Conservation (phyloP, 2,329 filamentous ascomycete species). For the Lecanoromycetidae sp. region DNA sequence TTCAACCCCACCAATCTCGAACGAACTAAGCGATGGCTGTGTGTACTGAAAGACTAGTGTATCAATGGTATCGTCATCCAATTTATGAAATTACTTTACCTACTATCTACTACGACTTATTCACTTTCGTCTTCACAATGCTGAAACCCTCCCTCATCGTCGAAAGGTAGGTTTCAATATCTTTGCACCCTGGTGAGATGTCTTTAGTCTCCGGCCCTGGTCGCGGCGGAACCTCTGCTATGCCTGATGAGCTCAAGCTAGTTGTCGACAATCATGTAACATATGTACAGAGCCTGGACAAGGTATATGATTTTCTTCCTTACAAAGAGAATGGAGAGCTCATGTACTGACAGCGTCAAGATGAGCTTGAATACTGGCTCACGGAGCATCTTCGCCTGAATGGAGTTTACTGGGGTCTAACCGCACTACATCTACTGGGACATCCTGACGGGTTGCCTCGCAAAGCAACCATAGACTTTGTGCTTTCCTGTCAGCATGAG, state of each 20-base stretch:
- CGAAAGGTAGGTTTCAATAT: not conserved
- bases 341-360: conserved; percentile 50
- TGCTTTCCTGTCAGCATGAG: conserved; percentile 85
- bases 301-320: conserved; percentile 41
- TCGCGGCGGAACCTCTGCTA: conserved; percentile 33
- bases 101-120: too few relatives aligned
- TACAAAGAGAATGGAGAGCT: not conserved
- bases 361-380: conserved; percentile 95
- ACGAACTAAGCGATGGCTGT: not conserved
- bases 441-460: conserved; percentile 71
- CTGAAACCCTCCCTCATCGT: not conserved
- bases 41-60: conserved; percentile 4
- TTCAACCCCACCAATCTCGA: conserved; percentile 2
- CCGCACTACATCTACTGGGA: conserved; percentile 71
- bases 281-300: conserved; percentile 88
- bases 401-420: conserved; percentile 93
- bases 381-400: conserved; percentile 94
- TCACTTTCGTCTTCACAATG: too few relatives aligned
- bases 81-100: too few relatives aligned
- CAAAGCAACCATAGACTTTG: conserved; percentile 72
- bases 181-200: conserved; percentile 32
- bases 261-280: conserved; percentile 61
- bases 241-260: conserved; percentile 39
- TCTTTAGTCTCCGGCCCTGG: conserved; percentile 50
- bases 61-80: not conserved